A percentile compares a stretch with the other conserved stretches of the same genome.
These are phyloP conservation scores for Nicotiana attenuata DNA, from an alignment of 257 asterid genomes.

Conservation along the genomic window DNA sequence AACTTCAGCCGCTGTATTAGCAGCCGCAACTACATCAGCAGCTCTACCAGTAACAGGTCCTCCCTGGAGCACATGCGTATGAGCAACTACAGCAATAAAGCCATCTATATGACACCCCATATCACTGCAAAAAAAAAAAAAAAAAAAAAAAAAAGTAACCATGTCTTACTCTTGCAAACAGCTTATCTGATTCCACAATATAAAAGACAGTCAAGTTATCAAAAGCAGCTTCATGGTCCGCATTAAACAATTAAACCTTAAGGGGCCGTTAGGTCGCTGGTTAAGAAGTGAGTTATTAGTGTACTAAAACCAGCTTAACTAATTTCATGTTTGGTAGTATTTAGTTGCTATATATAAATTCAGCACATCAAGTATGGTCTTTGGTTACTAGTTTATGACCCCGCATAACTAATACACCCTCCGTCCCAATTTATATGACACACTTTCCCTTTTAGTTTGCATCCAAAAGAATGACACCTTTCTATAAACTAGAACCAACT, in stretches of 20 bases:
- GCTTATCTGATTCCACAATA: not conserved
- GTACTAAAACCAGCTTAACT: too few species aligned
- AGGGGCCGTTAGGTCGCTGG: too few species aligned
- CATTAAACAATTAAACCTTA: not conserved
- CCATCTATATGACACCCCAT: conserved; percentile 99
- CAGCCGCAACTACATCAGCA: conserved; percentile 89
- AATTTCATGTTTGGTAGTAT: too few species aligned
- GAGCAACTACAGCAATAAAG: conserved; percentile 85
- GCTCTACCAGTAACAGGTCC: conserved; percentile 80
- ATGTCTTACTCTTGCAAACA: not conserved
- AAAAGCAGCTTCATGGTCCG: not conserved
- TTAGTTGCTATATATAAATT: too few species aligned
- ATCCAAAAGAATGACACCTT: too few species aligned
- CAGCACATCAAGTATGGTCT: too few species aligned
- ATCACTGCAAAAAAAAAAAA: conserved; percentile 50
- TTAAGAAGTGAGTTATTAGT: too few species aligned
- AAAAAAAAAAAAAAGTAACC: conserved; percentile 6
- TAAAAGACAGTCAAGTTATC: not conserved
- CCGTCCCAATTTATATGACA: too few species aligned
- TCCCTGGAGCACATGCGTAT: conserved; percentile 74
- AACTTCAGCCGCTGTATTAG: conserved; percentile 94
- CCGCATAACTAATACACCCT: too few species aligned
- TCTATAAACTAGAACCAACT: too few species aligned
- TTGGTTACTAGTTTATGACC: too few species aligned
- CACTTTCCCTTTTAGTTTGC: too few species aligned